Conservation (phyloP, 495 filamentous ascomycete species). For the Podospora pseudoanserina region DNA sequence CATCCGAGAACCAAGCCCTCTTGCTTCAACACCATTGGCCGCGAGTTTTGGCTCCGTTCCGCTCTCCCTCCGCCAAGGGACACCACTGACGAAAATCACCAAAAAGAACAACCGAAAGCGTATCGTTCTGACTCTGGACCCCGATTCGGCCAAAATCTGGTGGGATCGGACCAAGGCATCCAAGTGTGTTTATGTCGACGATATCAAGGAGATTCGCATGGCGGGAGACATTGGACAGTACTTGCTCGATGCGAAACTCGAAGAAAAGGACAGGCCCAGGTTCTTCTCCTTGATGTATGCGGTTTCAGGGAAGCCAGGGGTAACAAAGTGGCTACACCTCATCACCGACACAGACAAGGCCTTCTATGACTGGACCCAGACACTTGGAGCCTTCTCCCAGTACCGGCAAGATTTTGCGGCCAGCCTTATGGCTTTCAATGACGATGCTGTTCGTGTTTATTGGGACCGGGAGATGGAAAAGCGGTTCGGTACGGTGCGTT, state of each 20-base stretch:
- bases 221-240: slow-evolving; percentile 87
- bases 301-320: slow-evolving; percentile 59
- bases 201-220: slow-evolving; percentile 83
- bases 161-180: slow-evolving; percentile 78
- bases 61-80: slow-evolving; percentile 68
- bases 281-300: slow-evolving; percentile 91
- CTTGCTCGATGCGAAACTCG: slow-evolving; percentile 72
- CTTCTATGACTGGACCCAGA: slow-evolving; percentile 75
- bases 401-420: slow-evolving; percentile 86
- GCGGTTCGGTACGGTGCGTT: slow-evolving; percentile 53
- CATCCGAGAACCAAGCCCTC: slow-evolving; percentile 33
- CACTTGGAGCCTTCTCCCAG: slow-evolving; percentile 72
- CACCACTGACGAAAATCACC: slow-evolving; percentile 71
- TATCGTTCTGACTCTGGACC: slow-evolving; percentile 72
- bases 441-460: slow-evolving; percentile 72
- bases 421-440: slow-evolving; percentile 73
- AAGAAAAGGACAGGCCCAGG: slow-evolving; percentile 57
- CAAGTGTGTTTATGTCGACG: slow-evolving; percentile 88
- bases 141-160: slow-evolving; percentile 74
- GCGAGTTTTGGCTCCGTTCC: slow-evolving; percentile 54
- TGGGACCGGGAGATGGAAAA: slow-evolving; percentile 85
- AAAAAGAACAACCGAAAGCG: slow-evolving; percentile 71
- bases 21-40: slow-evolving; percentile 38
- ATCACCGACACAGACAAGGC: slow-evolving; percentile 66
- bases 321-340: slow-evolving; percentile 73